A percentile compares a stretch with the other conserved stretches of the same genome.
Evolutionary conservation across 331 rosid species (phyloP).

Genomic region (Ulmus americana): DNA sequence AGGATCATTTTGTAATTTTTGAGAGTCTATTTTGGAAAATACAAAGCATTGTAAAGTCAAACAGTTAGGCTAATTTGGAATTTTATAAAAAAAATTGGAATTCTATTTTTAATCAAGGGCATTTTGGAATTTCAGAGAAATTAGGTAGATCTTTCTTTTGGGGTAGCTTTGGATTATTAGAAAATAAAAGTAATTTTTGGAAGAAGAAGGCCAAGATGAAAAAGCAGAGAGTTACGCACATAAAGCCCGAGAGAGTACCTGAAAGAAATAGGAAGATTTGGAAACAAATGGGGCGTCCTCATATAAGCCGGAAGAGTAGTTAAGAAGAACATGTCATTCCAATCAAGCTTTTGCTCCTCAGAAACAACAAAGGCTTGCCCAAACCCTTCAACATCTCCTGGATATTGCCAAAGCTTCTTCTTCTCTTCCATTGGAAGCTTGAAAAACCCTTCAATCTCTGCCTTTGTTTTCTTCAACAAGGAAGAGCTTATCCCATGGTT

Average conservation of each 20-base stretch:
- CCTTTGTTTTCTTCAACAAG: slow-evolving; percentile 19
- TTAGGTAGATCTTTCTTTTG: not conserved
- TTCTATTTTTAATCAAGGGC: no score
- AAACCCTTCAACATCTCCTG: slow-evolving; percentile 26
- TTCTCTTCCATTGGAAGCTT: slow-evolving; percentile 25
- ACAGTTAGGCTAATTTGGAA: no score
- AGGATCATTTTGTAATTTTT: no score
- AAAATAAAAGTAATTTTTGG: not conserved
- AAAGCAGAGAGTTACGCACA: no score
- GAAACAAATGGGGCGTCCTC: slow-evolving; percentile 22
- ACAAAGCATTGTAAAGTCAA: no score
- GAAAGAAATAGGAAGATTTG: slow-evolving; percentile 21
- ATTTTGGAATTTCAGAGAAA: no score
- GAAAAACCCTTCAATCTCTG: slow-evolving; percentile 21
- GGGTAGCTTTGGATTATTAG: not conserved
- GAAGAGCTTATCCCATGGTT: slow-evolving; percentile 29
- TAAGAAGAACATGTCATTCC: slow-evolving; percentile 20
- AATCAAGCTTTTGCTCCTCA: slow-evolving; percentile 30
- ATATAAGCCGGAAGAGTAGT: slow-evolving; percentile 14
- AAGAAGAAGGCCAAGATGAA: not conserved
- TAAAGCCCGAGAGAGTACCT: slow-evolving; percentile 6
- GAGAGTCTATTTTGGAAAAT: no score
- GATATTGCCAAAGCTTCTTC: slow-evolving; percentile 13
- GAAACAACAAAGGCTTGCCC: slow-evolving; percentile 27
- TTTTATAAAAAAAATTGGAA: no score